Evolutionary conservation across 2,329 filamentous ascomycete species (phyloP).

Genomic region (Pseudogymnoascus sp.): DNA sequence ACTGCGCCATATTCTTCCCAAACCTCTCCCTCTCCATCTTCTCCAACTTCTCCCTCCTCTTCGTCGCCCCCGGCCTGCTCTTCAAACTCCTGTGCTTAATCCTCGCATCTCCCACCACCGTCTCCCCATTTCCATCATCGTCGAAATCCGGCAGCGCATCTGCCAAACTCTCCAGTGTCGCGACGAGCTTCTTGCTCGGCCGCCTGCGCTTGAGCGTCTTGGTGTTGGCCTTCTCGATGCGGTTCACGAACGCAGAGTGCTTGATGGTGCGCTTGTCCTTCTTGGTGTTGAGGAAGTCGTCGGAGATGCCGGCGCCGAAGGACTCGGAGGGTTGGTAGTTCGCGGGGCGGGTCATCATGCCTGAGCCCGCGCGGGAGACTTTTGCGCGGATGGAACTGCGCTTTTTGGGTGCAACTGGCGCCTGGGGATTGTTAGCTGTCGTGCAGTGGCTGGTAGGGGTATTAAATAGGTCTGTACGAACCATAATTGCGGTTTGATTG

Average conservation of each 20-base stretch:
- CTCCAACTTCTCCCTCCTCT: conserved; percentile 74
- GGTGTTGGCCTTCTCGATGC: conserved; percentile 55
- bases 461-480: background rate
- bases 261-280: conserved; percentile 77
- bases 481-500: conserved; percentile 13
- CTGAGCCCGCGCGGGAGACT: conserved; percentile 42
- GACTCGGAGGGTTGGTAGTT: conserved; percentile 31
- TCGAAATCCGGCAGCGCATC: conserved; percentile 64
- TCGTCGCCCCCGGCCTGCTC: conserved; percentile 70
- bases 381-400: conserved; percentile 51
- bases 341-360: conserved; percentile 18
- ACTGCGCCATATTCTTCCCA: conserved; percentile 69
- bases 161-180: conserved; percentile 66
- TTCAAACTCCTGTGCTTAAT: conserved; percentile 68
- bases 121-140: conserved; percentile 35
- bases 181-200: conserved; percentile 68
- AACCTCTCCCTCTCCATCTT: conserved; percentile 77
- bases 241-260: conserved; percentile 70
- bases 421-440: conserved; percentile 28
- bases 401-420: conserved; percentile 35
- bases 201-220: conserved; percentile 57
- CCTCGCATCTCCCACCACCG: conserved; percentile 46
- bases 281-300: conserved; percentile 64
- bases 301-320: conserved; percentile 40
- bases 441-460: background rate